These are phyloP conservation scores for Achaetomium macrosporum DNA, from an alignment of 2,329 filamentous ascomycete species.

Conservation along the genomic window DNA sequence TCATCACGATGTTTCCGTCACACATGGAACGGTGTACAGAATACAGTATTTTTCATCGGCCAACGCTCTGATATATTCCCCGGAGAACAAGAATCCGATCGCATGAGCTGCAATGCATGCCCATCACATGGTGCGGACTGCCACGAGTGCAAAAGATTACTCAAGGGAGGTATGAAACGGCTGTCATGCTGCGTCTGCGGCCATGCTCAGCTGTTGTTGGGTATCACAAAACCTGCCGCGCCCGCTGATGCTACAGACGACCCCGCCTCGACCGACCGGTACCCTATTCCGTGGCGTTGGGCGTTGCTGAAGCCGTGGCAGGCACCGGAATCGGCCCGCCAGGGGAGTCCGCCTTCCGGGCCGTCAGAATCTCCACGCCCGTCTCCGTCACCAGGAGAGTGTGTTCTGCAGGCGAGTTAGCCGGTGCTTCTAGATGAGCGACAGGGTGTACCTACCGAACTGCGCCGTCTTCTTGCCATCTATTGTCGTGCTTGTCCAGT, in stretches of 20 bases:
- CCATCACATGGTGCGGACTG: no score
- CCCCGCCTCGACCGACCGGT: constrained; percentile 33
- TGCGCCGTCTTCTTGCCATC: constrained; percentile 89
- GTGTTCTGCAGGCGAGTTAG: constrained; percentile 52
- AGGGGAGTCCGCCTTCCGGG: constrained; percentile 64
- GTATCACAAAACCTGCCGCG: constrained; percentile 1
- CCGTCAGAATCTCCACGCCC: constrained; percentile 78
- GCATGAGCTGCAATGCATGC: no score
- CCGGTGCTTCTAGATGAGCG: background rate
- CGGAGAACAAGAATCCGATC: no score
- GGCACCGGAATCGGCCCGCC: constrained; percentile 65
- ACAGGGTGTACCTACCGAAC: constrained; percentile 58
- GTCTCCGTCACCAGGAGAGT: constrained; percentile 78
- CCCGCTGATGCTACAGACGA: background rate
- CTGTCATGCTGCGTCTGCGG: background rate
- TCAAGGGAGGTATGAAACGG: no score
- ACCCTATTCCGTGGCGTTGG: constrained; percentile 6
- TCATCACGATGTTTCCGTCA: no score
- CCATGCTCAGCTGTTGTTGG: background rate
- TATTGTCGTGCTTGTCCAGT: constrained; percentile 93
- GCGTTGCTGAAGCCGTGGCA: background rate
- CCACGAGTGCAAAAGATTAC: no score
- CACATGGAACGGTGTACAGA: no score
- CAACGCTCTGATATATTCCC: no score
- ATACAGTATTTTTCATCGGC: no score